Evolutionary conservation across 2,329 filamentous ascomycete genomes (phyloP), one percentile per base, ranked within the genome.

Genomic region (Thielaviopsis ethacetica): DNA sequence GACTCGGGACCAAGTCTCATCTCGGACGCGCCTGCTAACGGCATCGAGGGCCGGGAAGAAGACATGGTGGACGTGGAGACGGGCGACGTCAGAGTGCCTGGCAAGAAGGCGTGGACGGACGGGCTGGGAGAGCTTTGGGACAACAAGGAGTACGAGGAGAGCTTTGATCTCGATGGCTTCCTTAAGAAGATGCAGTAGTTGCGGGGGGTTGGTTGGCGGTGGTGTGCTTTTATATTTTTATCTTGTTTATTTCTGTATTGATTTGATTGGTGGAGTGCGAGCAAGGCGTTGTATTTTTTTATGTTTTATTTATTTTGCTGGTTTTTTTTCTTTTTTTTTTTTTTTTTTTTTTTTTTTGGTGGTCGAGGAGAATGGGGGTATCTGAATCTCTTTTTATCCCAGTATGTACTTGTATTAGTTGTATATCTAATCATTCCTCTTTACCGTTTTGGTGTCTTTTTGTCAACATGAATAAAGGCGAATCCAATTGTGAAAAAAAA

Each of bases 121-220:
- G 93, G 97, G 67, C 73, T 98, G 60, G 91, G 89, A 60, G 93
- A 98, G 71, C 74, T 98, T 30, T 98, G 93, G 91, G 93, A 98
- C 69, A 91, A 96, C 69, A 85, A 84, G 69, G 91, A 96, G 75
- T 98, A 98, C 71, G 90, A 96, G 72, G 93, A 98, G 74, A 94
- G 95, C 71, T 97, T 96, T 70, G 89, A 97, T 69, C 74, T 98
- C 64, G 90, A 95, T 66, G 91, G 88, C 3, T 98, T 97, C 74
- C 78, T 98, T 74, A 91, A 90, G 70, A 94, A 82, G 65, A 96
- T 98, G 88, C 88, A 89, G 61, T 78, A 67, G 67, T 34, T 5
- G 38, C n/a, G 54, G 54, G 53, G 57, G 17, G 15, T 30, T n/a
- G 10, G 51, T 17, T 21, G 49, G 49, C 13, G 51, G 26, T 6